A percentile compares a stretch with the other conserved stretches of the same genome.
These are phyloP conservation scores for Apiotrichum montevideense DNA, from an alignment of 1,284 basidiomycete genomes.

Conservation along the genomic window DNA sequence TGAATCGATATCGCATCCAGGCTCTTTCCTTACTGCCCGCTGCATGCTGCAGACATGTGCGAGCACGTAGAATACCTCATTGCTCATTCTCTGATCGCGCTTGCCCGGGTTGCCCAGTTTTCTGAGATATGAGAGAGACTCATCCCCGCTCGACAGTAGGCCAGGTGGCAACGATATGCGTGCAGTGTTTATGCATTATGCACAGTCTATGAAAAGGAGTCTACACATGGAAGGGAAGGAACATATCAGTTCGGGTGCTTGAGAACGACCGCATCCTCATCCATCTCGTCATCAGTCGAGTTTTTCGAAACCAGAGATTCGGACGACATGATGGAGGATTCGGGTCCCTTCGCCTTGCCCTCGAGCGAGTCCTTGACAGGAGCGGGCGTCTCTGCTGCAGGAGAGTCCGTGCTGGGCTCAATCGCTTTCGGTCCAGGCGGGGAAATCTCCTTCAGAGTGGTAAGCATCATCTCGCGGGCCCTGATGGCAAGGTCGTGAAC, in stretches of 20 bases:
- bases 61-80: too few species aligned
- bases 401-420: too few species aligned
- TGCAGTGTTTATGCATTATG: background rate
- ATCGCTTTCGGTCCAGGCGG: constrained; percentile 9
- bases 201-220: background rate
- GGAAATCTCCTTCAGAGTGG: constrained; percentile 42
- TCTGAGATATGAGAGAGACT: too few species aligned
- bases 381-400: too few species aligned
- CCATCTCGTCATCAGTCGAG: constrained; percentile 46
- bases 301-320: constrained; percentile 13
- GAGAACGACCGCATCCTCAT: constrained; percentile 45
- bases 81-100: too few species aligned
- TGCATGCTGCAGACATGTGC: too few species aligned
- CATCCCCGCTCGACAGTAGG: too few species aligned
- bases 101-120: too few species aligned
- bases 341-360: background rate
- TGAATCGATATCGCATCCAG: too few species aligned
- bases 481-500: constrained; percentile 47
- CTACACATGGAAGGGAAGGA: background rate
- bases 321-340: background rate
- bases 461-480: constrained; percentile 48
- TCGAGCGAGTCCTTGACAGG: too few species aligned
- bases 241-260: constrained; percentile 29
- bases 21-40: too few species aligned
- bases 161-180: too few species aligned